Evolutionary conservation across 139 green algal genomes (phyloP).

Genomic region (Chlorella sp.): DNA sequence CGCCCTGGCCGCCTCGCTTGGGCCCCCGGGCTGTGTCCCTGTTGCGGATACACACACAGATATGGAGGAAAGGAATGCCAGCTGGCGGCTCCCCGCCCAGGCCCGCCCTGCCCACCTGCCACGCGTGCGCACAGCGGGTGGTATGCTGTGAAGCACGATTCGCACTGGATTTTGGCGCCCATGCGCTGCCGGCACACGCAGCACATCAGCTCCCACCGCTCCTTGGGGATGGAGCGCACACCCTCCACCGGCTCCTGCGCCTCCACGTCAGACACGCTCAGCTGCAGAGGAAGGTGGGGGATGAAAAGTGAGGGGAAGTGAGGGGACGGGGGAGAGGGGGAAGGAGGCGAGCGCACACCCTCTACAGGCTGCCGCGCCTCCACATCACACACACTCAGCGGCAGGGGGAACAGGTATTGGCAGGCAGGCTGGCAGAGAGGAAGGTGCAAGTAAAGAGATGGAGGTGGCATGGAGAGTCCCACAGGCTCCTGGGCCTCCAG

Average conservation of each 20-base stretch:
- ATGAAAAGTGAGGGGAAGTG: neutral
- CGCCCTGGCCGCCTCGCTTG: no score
- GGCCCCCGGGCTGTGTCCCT: no score
- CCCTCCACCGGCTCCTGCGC: slow-evolving; percentile 78
- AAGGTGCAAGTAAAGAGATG: neutral
- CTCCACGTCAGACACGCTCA: slow-evolving; percentile 5
- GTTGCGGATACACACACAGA: no score
- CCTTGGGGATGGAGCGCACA: slow-evolving; percentile 81
- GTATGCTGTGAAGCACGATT: slow-evolving; percentile 86
- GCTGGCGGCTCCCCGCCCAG: neutral
- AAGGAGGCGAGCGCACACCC: no score
- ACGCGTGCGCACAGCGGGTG: slow-evolving; percentile 90
- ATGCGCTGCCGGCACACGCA: slow-evolving; percentile 85
- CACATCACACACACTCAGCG: neutral
- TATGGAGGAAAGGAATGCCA: no score
- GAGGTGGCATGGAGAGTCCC: neutral
- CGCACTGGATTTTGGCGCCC: slow-evolving; percentile 96
- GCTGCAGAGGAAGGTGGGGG: neutral
- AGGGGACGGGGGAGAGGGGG: neutral
- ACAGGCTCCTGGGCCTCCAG: no score
- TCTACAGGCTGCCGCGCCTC: neutral
- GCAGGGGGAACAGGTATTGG: neutral
- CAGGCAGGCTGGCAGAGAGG: neutral
- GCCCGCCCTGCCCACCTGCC: slow-evolving; percentile 34
- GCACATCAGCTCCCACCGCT: slow-evolving; percentile 93